Base-by-base conservation (phyloP, 805 yeast species). In the Wickerhamiella allomyrinae region DNA sequence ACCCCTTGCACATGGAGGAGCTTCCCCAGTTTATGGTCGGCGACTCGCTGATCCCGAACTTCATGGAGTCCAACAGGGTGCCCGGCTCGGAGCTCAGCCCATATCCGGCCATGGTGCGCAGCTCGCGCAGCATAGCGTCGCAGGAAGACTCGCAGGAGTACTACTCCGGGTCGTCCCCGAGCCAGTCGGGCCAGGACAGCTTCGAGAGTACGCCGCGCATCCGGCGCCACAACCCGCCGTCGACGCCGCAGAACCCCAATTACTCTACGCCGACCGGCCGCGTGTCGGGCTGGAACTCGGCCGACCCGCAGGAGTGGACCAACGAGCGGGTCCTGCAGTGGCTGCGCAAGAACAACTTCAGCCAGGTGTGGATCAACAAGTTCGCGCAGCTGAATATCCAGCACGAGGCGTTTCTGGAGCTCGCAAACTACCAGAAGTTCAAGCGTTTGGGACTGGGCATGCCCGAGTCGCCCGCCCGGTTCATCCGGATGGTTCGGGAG, bases 361-460 rank as follows among this genome's bases (percentile, higher is more conserved):
- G 79, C 49, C 71, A 69, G 3, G 65, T 77, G 11, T 86, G 95
- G 95, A 64, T 71, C n/a, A 71, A 66, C 4, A 70, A 76, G 14
- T 80, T 86, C 58, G 62, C 62, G 33, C 66, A 67, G 34, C 67
- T 74, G 46, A 72, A 73, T 39, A 64, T 86, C 2, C 62, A 68
- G 8, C 85, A 86, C 0, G 70, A 73, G 37, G 63, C 70, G 21
- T 85, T 86, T 51, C 58, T 85, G 20, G 76, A 72, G 39, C 62
- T 86, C 49, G 70, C 76, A 39, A 82, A 77, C 34, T 80, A 79
- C 56, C 83, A 77, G 35, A 69, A 74, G 22, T 70, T 84, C 65
- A 62, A 60, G 48, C 44, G 51, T 21, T 49, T 59, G 29, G 65
- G 57, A 66, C 67, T 52, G 54, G 65, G 47, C 47, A 65, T 49